phyloP scores from a whole-genome alignment of 805 yeast species.

The Myxozyma sirexii region DNA sequence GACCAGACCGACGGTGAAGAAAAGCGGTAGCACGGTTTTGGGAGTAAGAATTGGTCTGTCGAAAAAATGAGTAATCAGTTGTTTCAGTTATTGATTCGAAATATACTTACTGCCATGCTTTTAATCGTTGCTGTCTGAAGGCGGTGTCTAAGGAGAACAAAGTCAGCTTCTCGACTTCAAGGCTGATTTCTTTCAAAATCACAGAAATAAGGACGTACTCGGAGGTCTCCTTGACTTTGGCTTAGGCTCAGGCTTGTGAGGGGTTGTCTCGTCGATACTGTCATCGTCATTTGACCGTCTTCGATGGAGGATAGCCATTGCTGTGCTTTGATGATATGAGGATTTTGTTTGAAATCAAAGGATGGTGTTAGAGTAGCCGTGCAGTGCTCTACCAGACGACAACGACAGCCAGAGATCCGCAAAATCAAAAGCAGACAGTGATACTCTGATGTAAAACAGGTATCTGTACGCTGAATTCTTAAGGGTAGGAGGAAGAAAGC shows the following conservation, averaged over 20 bases:
- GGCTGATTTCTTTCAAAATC: not conserved
- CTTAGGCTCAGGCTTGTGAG: slow-evolving; percentile 37
- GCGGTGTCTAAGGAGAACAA: slow-evolving; percentile 42
- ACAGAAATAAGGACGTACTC: slow-evolving; percentile 28
- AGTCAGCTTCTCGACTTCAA: not conserved
- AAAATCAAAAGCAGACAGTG: too few relatives aligned
- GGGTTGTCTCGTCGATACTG: slow-evolving; percentile 32
- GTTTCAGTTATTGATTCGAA: too few relatives aligned
- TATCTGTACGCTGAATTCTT: too few relatives aligned
- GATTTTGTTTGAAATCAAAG: not conserved
- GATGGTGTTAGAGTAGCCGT: not conserved
- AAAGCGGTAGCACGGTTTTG: slow-evolving; percentile 81
- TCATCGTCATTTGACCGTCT: slow-evolving; percentile 18
- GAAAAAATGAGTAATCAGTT: not conserved
- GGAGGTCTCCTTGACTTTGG: slow-evolving; percentile 48
- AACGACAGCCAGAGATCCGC: too few relatives aligned
- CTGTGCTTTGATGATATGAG: not conserved
- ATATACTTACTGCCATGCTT: slow-evolving; percentile 58
- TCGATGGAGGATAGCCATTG: slow-evolving; percentile 28
- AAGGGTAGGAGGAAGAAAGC: not conserved
- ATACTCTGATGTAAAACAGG: too few relatives aligned
- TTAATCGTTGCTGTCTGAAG: slow-evolving; percentile 58
- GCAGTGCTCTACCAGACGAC: too few relatives aligned
- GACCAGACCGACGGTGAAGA: slow-evolving; percentile 70
- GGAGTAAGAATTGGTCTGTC: slow-evolving; percentile 83